Evolutionary conservation across 495 filamentous ascomycete genomes (phyloP), one percentile per base, ranked within the genome.

Genomic region (Aspergillus leporis): DNA sequence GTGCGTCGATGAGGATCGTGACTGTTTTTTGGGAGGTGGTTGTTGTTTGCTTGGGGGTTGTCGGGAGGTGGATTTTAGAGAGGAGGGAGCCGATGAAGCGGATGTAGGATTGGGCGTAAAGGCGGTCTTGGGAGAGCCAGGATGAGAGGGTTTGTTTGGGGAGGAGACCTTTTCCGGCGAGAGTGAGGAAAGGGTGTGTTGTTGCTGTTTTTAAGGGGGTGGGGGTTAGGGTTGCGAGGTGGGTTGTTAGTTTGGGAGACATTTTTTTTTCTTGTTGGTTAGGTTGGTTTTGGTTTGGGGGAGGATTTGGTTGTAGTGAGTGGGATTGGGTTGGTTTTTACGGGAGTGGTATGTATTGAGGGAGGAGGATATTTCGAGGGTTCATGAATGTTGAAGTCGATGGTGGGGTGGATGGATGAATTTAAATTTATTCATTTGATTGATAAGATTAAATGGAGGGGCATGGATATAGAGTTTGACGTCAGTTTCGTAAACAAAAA

Each of bases 111-210:
- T 90, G 87, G 21, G 87, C 84, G 73, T 92, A 91, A 53, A 91
- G 79, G 9, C 86, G 75, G 74, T 93, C 90, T 72, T 91, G 88
- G 22, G 86, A 81, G 41, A 93, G 82, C 89, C 89, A 93, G 69
- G 82, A 77, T 36, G 82, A 79, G 13, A 92, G 80, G 0, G 74
- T 67, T 1, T 72, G 61, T 46, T 83, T 81, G 21, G 81, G 70
- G 32, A 92, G 76, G 4, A 75, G 81, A 55, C 89, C 89, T 51
- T 77, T 71, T 25, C 88, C 88, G 25, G 88, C 88, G 53, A 82
- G 77, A 23, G 78, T 75, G 55, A 93, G 85, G 76, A 93, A 93
- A 1, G 83, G 81, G 60, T 85, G 78, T 56, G 84, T 83, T 19
- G 88, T 91, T 50, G 88, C 85, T 14, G 69, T 66, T 18, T 72